phyloP scores from a whole-genome alignment of 108 stramenopile genomes.

The Fragilaria radians region DNA sequence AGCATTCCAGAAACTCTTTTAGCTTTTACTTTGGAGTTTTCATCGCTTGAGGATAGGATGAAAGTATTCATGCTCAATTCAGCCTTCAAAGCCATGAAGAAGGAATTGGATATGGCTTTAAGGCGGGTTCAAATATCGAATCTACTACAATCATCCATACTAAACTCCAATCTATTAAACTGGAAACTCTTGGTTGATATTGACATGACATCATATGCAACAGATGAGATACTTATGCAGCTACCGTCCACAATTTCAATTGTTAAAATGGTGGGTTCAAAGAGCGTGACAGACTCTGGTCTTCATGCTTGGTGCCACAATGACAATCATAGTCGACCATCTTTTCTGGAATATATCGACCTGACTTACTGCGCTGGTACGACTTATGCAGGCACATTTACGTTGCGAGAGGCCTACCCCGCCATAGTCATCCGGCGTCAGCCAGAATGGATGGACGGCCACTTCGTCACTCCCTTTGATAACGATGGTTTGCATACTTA shows the following conservation, averaged over 20 bases:
- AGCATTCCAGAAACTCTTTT: no score
- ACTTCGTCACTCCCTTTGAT: slow-evolving; percentile 22
- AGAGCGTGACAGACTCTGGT: not conserved
- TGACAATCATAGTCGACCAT: not conserved
- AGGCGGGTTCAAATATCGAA: no score
- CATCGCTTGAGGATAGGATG: no score
- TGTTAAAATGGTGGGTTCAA: not conserved
- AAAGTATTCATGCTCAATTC: no score
- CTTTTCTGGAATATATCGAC: slow-evolving; percentile 8
- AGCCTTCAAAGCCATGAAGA: no score
- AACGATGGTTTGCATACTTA: slow-evolving; percentile 21
- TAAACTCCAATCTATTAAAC: no score
- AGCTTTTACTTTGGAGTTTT: no score
- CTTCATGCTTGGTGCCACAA: not conserved
- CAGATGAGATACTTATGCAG: not conserved
- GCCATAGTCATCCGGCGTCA: slow-evolving; percentile 23
- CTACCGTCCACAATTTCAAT: not conserved
- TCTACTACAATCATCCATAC: no score
- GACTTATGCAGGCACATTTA: slow-evolving; percentile 14
- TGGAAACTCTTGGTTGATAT: not conserved
- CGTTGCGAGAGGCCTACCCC: slow-evolving; percentile 5
- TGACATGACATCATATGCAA: not conserved
- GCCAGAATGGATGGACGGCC: slow-evolving; percentile 34
- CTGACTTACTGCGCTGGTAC: slow-evolving; percentile 25
- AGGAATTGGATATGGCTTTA: no score